phyloP scores from a whole-genome alignment of 331 rosid genomes.

The Acacia pycnantha region DNA sequence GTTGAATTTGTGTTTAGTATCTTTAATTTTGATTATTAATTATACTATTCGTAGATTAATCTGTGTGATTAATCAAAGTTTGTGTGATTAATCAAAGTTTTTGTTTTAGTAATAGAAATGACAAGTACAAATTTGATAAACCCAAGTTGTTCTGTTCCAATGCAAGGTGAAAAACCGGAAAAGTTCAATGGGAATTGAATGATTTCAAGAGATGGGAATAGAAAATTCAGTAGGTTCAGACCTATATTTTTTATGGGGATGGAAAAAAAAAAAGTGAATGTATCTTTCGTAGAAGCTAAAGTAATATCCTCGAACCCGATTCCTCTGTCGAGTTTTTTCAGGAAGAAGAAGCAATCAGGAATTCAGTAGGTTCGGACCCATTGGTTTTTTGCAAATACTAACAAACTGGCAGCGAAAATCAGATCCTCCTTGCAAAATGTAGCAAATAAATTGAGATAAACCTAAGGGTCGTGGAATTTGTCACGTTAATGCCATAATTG shows the following conservation, averaged over 20 bases:
- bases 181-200: no score
- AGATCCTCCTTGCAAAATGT: neutral
- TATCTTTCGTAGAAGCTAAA: neutral
- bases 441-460: neutral
- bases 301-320: neutral
- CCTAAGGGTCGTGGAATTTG: neutral
- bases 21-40: no score
- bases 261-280: neutral
- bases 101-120: no score
- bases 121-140: no score
- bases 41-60: no score
- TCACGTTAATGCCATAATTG: neutral
- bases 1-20: no score
- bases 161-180: no score
- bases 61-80: no score
- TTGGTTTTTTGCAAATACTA: neutral
- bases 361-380: neutral
- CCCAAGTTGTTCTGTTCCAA: no score
- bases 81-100: no score
- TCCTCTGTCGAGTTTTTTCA: neutral
- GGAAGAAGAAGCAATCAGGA: constrained; percentile 1
- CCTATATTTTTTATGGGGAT: neutral
- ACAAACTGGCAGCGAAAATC: neutral
- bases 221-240: no score
- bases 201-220: no score